Evolutionary conservation across 495 filamentous ascomycete species (phyloP).

Genomic region (Neurospora terricola): DNA sequence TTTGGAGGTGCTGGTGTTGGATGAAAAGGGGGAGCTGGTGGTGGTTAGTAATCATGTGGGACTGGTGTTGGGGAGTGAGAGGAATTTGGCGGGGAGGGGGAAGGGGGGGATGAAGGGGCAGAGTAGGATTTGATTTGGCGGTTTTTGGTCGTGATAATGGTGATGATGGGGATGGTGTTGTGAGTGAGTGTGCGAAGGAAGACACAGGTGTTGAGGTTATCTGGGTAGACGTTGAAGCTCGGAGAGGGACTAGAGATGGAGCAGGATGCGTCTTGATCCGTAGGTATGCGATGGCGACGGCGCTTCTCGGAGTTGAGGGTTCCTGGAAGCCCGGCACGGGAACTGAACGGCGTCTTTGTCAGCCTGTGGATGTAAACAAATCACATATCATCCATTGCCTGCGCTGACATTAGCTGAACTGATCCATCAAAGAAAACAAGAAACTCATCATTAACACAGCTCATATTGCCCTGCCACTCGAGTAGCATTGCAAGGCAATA

Average conservation of each 20-base stretch:
- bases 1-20: slow-evolving; percentile 51
- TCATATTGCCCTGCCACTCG: not conserved
- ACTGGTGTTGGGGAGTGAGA: slow-evolving; percentile 38
- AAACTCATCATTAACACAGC: not conserved
- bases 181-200: not conserved
- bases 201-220: not conserved
- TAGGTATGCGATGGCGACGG: not conserved
- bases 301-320: not conserved
- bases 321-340: not conserved
- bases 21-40: slow-evolving; percentile 47
- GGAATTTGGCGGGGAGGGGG: slow-evolving; percentile 17
- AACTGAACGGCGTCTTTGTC: not conserved
- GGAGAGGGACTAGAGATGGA: not conserved
- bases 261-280: not conserved
- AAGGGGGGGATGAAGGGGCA: not conserved
- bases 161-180: not conserved
- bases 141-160: not conserved
- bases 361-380: not conserved
- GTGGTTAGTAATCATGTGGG: slow-evolving; percentile 54
- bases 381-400: not conserved
- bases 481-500: not conserved
- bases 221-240: not conserved
- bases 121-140: slow-evolving; percentile 1
- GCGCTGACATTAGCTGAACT: not conserved
- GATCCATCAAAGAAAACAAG: not conserved